Base-by-base conservation (phyloP, 257 asterid genomes). In the Lithospermum erythrorhizon region DNA sequence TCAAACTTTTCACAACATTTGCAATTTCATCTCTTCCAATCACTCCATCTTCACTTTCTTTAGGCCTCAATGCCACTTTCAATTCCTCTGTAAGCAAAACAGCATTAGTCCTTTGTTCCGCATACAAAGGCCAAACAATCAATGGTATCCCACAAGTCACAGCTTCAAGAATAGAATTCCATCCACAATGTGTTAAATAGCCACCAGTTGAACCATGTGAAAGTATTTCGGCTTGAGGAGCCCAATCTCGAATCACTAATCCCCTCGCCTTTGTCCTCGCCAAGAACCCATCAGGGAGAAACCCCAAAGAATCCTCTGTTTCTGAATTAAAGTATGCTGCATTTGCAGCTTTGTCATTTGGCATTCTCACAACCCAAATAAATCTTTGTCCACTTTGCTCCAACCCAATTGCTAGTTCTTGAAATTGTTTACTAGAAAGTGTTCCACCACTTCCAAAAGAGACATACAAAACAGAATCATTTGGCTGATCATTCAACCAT, bases 81-180 rank as follows among this genome's bases (percentile, higher is more conserved):
- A 74, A 2, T 18, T 55, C 70, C 29, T 74, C 76, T 9, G 59
- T 64, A 23, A 79, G 4, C 62, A 78, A 2, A 0, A 66, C 73
- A 0, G 81, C 76, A 21, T 71, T 78, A 79, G 70, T 76, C 53
- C 37, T 73, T 16, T 81, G 87, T 68, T 81, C 83, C 0, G 79
- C 84, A 17, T 25, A 76, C 0, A 78, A 67, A 8, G 83, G 87
- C 87, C 87, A 79, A 2, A 74, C 79, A 21, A 79, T 74, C 11
- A 82, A 8, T 0, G 84, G 82, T 16, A 80, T 71, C 0, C 86
- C 86, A 3, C 69, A 16, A 0, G 69, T 74, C 2, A 79, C 35
- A 27, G 79, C 72, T 64, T 82, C 89, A 0, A 79, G 53, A 0
- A 55, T 75, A 35, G 89, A 81, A 13, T 78, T 81, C 82, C 87